phyloP scores from a whole-genome alignment of 2,329 filamentous ascomycete genomes.

The Penicillium palitans region DNA sequence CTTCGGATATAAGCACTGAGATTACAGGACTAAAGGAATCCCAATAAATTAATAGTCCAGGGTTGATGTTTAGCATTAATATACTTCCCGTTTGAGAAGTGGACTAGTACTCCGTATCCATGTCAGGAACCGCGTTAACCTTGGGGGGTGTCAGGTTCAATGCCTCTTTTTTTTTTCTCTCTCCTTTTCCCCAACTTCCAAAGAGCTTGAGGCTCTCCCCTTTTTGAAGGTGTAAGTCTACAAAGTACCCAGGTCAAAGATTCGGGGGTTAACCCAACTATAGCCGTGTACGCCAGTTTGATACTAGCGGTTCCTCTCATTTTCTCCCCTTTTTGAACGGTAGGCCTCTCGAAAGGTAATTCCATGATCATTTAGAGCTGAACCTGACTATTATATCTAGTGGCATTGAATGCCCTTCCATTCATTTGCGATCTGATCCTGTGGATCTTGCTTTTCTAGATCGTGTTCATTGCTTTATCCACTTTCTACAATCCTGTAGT shows the following conservation, averaged over 20 bases:
- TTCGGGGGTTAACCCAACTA: constrained; percentile 11
- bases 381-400: constrained; percentile 12
- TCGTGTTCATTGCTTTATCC: constrained; percentile 14
- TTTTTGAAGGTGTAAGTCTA: constrained; percentile 16
- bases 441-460: constrained; percentile 9
- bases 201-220: constrained; percentile 35
- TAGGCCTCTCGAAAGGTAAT: constrained; percentile 13
- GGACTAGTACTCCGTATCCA: neutral
- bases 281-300: constrained; percentile 29
- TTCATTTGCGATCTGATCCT: constrained; percentile 26
- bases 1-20: neutral
- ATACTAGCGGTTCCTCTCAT: constrained; percentile 29
- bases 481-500: neutral
- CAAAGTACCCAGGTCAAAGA: constrained; percentile 10
- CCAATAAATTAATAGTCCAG: neutral
- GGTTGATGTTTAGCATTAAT: constrained; percentile 8
- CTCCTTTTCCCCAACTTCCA: constrained; percentile 17
- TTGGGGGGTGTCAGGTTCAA: neutral
- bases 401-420: constrained; percentile 37
- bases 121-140: neutral
- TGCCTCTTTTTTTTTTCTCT: constrained; percentile 11
- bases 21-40: neutral
- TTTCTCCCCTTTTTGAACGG: constrained; percentile 19
- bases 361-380: neutral
- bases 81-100: constrained; percentile 8